Evolutionary conservation across 192 early-diverging fungal species (phyloP).

Genomic region (Cladochytrium replicatum): DNA sequence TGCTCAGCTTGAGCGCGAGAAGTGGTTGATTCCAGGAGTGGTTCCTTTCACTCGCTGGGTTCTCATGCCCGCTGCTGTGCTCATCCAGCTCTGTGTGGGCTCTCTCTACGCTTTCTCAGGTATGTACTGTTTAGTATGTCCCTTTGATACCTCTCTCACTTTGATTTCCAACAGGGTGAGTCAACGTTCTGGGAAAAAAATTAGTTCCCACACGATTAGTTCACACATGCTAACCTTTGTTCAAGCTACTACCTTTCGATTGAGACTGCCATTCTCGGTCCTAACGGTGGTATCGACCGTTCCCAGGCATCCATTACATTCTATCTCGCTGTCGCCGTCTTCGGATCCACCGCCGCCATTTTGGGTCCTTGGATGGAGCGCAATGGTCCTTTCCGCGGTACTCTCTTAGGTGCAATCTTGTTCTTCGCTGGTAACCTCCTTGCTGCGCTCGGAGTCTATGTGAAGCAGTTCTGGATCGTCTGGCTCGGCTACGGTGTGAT

Average conservation of each 20-base stretch:
- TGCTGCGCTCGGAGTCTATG: constrained; percentile 46
- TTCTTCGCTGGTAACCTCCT: constrained; percentile 63
- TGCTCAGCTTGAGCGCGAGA: constrained; percentile 14
- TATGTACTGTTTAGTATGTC: too few relatives aligned
- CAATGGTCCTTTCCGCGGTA: constrained; percentile 57
- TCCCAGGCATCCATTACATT: constrained; percentile 55
- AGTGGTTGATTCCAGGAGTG: constrained; percentile 21
- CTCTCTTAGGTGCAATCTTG: constrained; percentile 48
- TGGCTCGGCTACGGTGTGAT: constrained; percentile 65
- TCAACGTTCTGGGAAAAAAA: too few relatives aligned
- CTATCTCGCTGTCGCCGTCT: constrained; percentile 65
- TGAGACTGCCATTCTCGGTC: constrained; percentile 42
- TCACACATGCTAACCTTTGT: too few relatives aligned
- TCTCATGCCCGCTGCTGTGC: constrained; percentile 44
- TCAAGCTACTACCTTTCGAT: constrained; percentile 68
- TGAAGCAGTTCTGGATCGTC: constrained; percentile 25
- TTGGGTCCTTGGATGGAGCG: constrained; percentile 75
- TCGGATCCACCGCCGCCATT: constrained; percentile 58
- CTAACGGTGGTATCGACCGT: constrained; percentile 24
- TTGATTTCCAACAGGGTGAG: too few relatives aligned
- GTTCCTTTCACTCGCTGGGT: constrained; percentile 47
- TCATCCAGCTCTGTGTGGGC: constrained; percentile 56
- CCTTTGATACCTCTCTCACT: too few relatives aligned
- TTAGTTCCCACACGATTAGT: too few relatives aligned
- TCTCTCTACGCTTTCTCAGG: constrained; percentile 72